phyloP scores from a whole-genome alignment of 768 basidiomycete genomes.

The Vararia minispora region DNA sequence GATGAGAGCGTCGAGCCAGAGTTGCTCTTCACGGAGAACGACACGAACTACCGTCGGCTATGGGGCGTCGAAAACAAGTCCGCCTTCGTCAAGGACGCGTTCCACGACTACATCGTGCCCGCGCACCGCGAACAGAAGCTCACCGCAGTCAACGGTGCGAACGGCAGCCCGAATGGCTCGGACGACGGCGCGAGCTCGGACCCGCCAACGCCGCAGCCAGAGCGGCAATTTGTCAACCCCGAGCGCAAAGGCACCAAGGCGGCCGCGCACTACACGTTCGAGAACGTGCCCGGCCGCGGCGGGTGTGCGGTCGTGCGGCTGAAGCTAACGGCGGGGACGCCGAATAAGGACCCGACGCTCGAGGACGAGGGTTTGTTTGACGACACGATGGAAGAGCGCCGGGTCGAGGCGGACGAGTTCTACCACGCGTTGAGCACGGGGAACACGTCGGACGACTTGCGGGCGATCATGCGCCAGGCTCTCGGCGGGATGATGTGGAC shows the following conservation, averaged over 20 bases:
- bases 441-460: conserved; percentile 83
- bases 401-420: conserved; percentile 94
- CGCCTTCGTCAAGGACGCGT: conserved; percentile 88
- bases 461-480: conserved; percentile 95
- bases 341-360: conserved; percentile 67
- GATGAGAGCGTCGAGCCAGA: conserved; percentile 69
- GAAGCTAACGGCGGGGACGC: conserved; percentile 73
- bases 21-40: conserved; percentile 92
- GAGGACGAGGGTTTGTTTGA: conserved; percentile 89
- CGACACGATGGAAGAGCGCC: conserved; percentile 76
- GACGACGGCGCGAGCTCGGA: conserved; percentile 41
- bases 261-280: conserved; percentile 85
- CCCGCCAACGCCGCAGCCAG: conserved; percentile 41
- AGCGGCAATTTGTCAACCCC: conserved; percentile 68
- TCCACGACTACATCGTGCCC: conserved; percentile 94
- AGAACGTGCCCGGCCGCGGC: conserved; percentile 77
- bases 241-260: conserved; percentile 83
- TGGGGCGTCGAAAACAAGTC: conserved; percentile 83
- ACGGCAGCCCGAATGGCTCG: conserved; percentile 22
- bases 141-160: conserved; percentile 9
- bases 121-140: conserved; percentile 41
- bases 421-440: conserved; percentile 74
- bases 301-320: conserved; percentile 93
- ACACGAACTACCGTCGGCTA: conserved; percentile 88
- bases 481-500: conserved; percentile 97